Conservation (phyloP, 192 early-diverging fungal genomes). For the Chytriomyces sp. region DNA sequence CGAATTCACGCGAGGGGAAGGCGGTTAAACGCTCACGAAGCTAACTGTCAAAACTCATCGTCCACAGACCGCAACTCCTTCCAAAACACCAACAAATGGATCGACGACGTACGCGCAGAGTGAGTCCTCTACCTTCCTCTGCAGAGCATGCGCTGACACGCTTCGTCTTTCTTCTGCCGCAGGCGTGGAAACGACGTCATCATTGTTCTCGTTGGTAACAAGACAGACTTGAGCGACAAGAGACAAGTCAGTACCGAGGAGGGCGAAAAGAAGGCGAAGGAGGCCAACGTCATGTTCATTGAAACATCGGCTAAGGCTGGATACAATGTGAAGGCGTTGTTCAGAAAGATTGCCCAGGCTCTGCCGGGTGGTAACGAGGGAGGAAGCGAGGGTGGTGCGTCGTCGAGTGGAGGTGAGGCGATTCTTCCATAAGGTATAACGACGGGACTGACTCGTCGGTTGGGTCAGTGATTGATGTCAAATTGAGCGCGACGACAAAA, state of each 20-base stretch:
- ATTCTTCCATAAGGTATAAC: no score
- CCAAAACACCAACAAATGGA: slow-evolving; percentile 96
- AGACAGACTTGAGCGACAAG: slow-evolving; percentile 96
- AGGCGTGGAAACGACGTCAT: slow-evolving; percentile 93
- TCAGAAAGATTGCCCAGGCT: slow-evolving; percentile 95
- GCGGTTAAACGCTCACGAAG: no score
- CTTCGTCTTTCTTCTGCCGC: slow-evolving; percentile 39
- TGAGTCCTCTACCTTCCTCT: not conserved
- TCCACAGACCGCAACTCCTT: slow-evolving; percentile 88
- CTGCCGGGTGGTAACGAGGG: slow-evolving; percentile 77
- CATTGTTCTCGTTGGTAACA: slow-evolving; percentile 98
- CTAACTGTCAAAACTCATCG: no score
- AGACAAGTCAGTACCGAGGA: slow-evolving; percentile 95
- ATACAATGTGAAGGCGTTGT: slow-evolving; percentile 97
- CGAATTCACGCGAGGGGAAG: no score
- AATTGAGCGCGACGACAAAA: slow-evolving; percentile 43
- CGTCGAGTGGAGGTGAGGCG: slow-evolving; percentile 31
- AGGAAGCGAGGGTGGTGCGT: slow-evolving; percentile 3
- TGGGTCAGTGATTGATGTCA: slow-evolving; percentile 52
- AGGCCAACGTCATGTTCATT: slow-evolving; percentile 97
- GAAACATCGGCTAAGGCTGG: slow-evolving; percentile 99
- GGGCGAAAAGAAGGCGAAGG: slow-evolving; percentile 96
- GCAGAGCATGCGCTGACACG: slow-evolving; percentile 60
- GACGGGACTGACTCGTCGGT: slow-evolving; percentile 4
- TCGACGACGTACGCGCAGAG: slow-evolving; percentile 98